Conservation (phyloP, 345 rosid species). For the Bretschneidera sinensis region DNA sequence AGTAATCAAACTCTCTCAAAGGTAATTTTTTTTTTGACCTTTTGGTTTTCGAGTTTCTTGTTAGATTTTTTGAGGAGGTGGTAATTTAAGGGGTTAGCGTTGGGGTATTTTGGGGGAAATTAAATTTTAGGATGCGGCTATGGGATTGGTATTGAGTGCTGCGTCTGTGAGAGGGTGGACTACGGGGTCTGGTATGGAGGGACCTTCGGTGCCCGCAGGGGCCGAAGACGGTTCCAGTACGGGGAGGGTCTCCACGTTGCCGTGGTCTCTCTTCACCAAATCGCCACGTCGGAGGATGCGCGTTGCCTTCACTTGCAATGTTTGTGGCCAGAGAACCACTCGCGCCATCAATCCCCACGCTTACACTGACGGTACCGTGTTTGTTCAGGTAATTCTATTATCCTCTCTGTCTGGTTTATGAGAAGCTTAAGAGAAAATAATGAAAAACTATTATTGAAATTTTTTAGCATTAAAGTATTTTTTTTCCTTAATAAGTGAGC, state of each 20-base stretch:
- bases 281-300: slow-evolving; percentile 93
- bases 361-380: slow-evolving; percentile 88
- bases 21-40: slow-evolving; percentile 23
- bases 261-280: slow-evolving; percentile 89
- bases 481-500: too few relatives aligned
- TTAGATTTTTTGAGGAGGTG: neutral
- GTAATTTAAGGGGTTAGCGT: neutral
- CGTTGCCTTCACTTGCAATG: slow-evolving; percentile 88
- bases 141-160: slow-evolving; percentile 83
- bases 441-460: neutral
- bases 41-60: neutral
- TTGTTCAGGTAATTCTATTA: slow-evolving; percentile 57
- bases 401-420: neutral
- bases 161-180: slow-evolving; percentile 91
- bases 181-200: slow-evolving; percentile 94
- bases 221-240: slow-evolving; percentile 36
- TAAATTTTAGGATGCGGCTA: slow-evolving; percentile 57
- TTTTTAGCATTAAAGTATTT: neutral
- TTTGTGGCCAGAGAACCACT: slow-evolving; percentile 88
- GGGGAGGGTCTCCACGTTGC: slow-evolving; percentile 69
- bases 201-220: slow-evolving; percentile 64
- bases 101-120: neutral
- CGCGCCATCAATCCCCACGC: slow-evolving; percentile 92
- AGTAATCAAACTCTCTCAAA: slow-evolving; percentile 51
- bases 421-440: neutral